These are phyloP conservation scores for Populus trichocarpa DNA, from an alignment of 441 rosid species.

Conservation along the genomic window DNA sequence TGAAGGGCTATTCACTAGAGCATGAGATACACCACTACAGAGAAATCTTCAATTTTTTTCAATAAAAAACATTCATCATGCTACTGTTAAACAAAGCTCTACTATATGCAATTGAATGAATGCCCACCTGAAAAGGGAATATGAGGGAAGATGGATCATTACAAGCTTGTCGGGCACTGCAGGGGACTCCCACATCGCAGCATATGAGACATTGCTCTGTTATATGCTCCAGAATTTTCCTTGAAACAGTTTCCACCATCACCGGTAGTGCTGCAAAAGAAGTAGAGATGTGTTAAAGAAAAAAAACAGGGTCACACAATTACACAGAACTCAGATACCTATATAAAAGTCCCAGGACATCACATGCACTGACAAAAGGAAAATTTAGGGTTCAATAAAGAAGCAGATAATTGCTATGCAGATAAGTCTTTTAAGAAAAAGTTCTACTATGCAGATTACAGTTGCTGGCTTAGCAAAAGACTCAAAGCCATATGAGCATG, in stretches of 20 bases:
- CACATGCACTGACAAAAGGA: not conserved
- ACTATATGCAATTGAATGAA: not conserved
- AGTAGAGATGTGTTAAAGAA: constrained; percentile 1
- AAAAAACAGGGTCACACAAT: not conserved
- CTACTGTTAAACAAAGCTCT: not conserved
- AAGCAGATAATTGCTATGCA: not conserved
- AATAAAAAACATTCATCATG: not conserved
- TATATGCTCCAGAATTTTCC: constrained; percentile 82
- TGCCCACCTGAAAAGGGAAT: constrained; percentile 86
- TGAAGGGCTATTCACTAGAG: not conserved
- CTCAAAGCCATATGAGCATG: not conserved
- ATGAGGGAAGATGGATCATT: constrained; percentile 86
- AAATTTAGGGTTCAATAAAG: not conserved
- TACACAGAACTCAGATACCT: not conserved
- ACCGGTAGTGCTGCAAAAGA: constrained; percentile 71
- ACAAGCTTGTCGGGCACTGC: constrained; percentile 87
- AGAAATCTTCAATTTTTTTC: not conserved
- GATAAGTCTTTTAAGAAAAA: not conserved
- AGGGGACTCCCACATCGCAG: constrained; percentile 92
- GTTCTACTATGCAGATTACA: not conserved
- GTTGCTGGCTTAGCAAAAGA: not conserved
- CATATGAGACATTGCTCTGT: constrained; percentile 85
- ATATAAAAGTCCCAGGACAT: not conserved
- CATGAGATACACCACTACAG: not conserved
- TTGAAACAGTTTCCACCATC: constrained; percentile 75